Conservation (phyloP, 2,329 filamentous ascomycete genomes). For the Seiridium cupressi region DNA sequence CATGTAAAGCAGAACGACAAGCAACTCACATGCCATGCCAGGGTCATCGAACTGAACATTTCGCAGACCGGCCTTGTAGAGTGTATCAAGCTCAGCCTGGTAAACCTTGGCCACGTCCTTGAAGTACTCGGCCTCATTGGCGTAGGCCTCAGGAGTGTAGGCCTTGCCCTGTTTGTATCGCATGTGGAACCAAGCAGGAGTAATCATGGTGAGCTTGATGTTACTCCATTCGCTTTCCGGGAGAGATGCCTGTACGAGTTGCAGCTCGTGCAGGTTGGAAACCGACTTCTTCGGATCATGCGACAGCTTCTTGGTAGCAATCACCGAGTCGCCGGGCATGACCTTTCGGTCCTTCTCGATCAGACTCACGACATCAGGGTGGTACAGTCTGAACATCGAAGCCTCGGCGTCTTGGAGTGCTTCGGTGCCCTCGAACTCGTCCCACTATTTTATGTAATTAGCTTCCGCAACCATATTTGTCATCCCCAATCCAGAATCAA, state of each 20-base stretch:
- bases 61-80: slow-evolving; percentile 61
- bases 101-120: slow-evolving; percentile 64
- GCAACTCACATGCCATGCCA: slow-evolving; percentile 60
- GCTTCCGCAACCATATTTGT: background rate
- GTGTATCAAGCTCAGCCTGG: slow-evolving; percentile 57
- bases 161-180: slow-evolving; percentile 54
- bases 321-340: slow-evolving; percentile 56
- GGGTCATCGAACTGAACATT: slow-evolving; percentile 70
- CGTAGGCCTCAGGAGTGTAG: slow-evolving; percentile 55
- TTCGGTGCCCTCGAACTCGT: slow-evolving; percentile 49
- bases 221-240: slow-evolving; percentile 47
- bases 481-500: too few relatives aligned
- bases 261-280: slow-evolving; percentile 50
- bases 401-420: slow-evolving; percentile 50
- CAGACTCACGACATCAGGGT: slow-evolving; percentile 52
- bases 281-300: slow-evolving; percentile 39
- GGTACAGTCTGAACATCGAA: slow-evolving; percentile 52
- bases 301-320: slow-evolving; percentile 45
- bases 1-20: background rate
- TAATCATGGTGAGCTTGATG: slow-evolving; percentile 55
- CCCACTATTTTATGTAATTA: slow-evolving; percentile 31
- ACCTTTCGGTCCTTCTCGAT: slow-evolving; percentile 52
- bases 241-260: slow-evolving; percentile 42
- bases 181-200: slow-evolving; percentile 56
- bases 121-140: slow-evolving; percentile 61